phyloP scores from a whole-genome alignment of 2,329 filamentous ascomycete genomes.

The Zelopaecilomyces penicillatus region DNA sequence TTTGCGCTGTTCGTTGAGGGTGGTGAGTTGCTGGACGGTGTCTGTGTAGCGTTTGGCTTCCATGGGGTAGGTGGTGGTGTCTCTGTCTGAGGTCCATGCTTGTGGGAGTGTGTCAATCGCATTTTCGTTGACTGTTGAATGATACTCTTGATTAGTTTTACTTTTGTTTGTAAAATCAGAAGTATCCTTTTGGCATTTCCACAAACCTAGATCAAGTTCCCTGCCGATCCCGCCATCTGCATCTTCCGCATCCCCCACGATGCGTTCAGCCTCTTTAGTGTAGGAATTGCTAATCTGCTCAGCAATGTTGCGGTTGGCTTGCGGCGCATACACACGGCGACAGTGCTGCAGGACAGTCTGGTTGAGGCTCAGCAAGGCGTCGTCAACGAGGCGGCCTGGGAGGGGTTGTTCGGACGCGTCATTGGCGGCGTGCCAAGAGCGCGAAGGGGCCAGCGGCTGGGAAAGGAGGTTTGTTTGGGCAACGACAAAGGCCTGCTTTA shows the following conservation, averaged over 20 bases:
- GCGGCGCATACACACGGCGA: conserved; percentile 56
- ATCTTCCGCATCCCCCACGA: conserved; percentile 25
- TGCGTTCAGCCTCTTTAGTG: conserved; percentile 36
- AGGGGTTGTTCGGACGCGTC: conserved; percentile 32
- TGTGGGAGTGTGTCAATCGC: conserved; percentile 38
- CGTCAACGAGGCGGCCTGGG: conserved; percentile 43
- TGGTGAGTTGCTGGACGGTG: conserved; percentile 38
- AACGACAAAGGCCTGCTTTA: conserved; percentile 57
- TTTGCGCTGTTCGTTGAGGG: conserved; percentile 35
- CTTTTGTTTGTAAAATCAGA: no score
- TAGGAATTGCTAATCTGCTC: conserved; percentile 65
- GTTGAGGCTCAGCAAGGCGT: conserved; percentile 51
- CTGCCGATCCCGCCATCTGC: conserved; percentile 28
- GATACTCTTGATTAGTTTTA: not conserved
- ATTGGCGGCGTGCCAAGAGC: conserved; percentile 43
- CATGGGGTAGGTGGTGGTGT: conserved; percentile 28
- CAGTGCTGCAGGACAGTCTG: conserved; percentile 56
- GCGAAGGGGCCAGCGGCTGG: conserved; percentile 47
- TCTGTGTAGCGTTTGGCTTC: conserved; percentile 45
- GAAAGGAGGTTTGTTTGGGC: conserved; percentile 56
- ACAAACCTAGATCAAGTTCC: conserved; percentile 36
- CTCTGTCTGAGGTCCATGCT: conserved; percentile 36
- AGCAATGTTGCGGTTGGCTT: conserved; percentile 62
- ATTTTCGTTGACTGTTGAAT: conserved; percentile 28
- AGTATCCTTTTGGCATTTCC: conserved; percentile 11